Percentiles rank a stretch among this genome's conserved stretches.
Conservation (phyloP, 2,329 filamentous ascomycete species). For the Colletotrichum chrysophilum region DNA sequence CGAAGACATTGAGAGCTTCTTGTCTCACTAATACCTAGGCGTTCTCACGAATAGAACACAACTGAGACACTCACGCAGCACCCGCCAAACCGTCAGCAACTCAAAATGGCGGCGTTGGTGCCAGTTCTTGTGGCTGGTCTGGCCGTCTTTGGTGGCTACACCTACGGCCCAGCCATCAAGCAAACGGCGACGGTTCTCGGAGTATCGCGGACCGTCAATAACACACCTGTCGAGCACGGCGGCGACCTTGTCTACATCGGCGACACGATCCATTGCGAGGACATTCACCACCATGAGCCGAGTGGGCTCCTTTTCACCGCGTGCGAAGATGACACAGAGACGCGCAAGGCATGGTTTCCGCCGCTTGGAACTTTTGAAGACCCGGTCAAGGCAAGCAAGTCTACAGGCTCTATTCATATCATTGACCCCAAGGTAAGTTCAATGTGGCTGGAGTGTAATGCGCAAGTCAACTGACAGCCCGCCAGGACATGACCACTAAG, state of each 20-base stretch:
- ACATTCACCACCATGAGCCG: constrained; percentile 58
- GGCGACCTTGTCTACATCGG: constrained; percentile 46
- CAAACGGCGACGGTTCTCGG: constrained; percentile 26
- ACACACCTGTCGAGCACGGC: constrained; percentile 22
- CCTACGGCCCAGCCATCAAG: neutral
- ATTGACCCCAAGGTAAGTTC: constrained; percentile 56
- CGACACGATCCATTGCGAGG: constrained; percentile 63
- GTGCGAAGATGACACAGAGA: constrained; percentile 50
- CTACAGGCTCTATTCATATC: constrained; percentile 52
- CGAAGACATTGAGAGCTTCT: neutral
- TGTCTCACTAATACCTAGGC: neutral
- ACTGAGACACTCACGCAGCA: neutral
- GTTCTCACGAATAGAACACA: neutral
- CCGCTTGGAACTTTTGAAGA: constrained; percentile 45
- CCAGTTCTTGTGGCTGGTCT: constrained; percentile 7
- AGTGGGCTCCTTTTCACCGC: constrained; percentile 59
- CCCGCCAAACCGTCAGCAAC: neutral
- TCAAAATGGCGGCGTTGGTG: constrained; percentile 3
- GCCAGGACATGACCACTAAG: constrained; percentile 30
- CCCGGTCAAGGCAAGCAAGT: constrained; percentile 36
- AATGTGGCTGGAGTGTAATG: neutral
- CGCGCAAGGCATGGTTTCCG: constrained; percentile 59
- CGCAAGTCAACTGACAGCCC: neutral
- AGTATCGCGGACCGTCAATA: constrained; percentile 27
- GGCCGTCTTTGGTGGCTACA: constrained; percentile 8